Evolutionary conservation across 31 red algal genomes (phyloP).

Genomic region (Bonnemaisonia californica): DNA sequence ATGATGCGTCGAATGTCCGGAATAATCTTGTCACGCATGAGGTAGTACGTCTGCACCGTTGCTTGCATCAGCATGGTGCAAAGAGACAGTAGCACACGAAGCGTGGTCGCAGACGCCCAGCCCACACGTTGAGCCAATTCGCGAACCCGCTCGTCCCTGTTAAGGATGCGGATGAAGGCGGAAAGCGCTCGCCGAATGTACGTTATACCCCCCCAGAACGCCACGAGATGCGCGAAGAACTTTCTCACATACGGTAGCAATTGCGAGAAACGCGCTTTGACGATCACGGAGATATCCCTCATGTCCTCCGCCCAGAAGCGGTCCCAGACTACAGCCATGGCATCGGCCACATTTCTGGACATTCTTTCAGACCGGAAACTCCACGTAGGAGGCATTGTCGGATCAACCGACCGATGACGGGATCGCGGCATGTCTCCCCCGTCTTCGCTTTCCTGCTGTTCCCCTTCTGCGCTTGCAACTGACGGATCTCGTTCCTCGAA

Average conservation of each 20-base stretch:
- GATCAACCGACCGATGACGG: slow-evolving; percentile 3
- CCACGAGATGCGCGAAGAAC: slow-evolving; percentile 55
- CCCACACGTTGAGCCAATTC: slow-evolving; percentile 53
- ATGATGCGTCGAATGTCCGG: slow-evolving; percentile 47
- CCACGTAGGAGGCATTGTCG: slow-evolving; percentile 29
- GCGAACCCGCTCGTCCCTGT: slow-evolving; percentile 56
- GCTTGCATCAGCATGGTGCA: slow-evolving; percentile 56
- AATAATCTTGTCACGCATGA: slow-evolving; percentile 63
- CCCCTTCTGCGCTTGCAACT: slow-evolving; percentile 19
- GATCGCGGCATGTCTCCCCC: not conserved
- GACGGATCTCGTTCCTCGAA: slow-evolving; percentile 1
- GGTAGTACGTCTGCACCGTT: slow-evolving; percentile 48
- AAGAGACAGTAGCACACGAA: slow-evolving; percentile 49
- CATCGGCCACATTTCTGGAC: slow-evolving; percentile 60
- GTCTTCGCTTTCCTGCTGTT: slow-evolving; percentile 6
- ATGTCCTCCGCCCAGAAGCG: slow-evolving; percentile 58
- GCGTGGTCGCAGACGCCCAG: slow-evolving; percentile 51
- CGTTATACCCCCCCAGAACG: slow-evolving; percentile 49
- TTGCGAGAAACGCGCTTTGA: slow-evolving; percentile 45
- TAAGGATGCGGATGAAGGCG: slow-evolving; percentile 62
- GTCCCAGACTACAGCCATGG: slow-evolving; percentile 56
- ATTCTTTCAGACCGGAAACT: slow-evolving; percentile 32
- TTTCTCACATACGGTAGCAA: slow-evolving; percentile 41
- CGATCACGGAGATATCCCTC: slow-evolving; percentile 39
- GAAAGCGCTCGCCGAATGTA: slow-evolving; percentile 57